Conservation (phyloP, 331 rosid species). For the Prunus yedoensis region DNA sequence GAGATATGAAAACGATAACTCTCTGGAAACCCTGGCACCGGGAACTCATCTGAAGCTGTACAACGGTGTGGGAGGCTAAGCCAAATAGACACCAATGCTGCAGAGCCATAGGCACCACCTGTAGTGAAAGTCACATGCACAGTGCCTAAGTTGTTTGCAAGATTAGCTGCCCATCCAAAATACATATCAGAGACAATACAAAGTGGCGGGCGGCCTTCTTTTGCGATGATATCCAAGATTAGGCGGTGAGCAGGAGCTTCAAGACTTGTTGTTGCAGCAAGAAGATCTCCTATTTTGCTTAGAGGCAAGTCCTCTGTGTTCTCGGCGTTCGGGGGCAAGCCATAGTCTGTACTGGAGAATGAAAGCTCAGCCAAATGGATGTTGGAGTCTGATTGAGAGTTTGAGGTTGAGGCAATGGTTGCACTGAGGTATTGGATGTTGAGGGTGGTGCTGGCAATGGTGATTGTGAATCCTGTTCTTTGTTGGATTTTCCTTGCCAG, state of each 20-base stretch:
- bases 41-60: conserved; percentile 26
- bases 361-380: conserved; percentile 45
- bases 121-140: conserved; percentile 45
- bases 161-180: conserved; percentile 47
- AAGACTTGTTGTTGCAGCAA: conserved; percentile 40
- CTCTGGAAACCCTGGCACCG: conserved; percentile 55
- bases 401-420: conserved; percentile 18
- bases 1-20: conserved; percentile 38
- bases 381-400: neutral
- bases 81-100: conserved; percentile 32
- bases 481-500: conserved; percentile 41
- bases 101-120: conserved; percentile 66
- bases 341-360: conserved; percentile 31
- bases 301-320: conserved; percentile 53
- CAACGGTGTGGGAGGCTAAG: conserved; percentile 29
- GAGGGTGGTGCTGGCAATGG: conserved; percentile 44
- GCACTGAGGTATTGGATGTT: conserved; percentile 35
- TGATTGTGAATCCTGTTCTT: conserved; percentile 24
- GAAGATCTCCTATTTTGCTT: conserved; percentile 9
- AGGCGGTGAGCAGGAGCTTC: conserved; percentile 41
- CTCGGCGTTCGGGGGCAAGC: conserved; percentile 54
- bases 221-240: conserved; percentile 26
- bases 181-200: conserved; percentile 54
- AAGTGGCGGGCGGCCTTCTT: conserved; percentile 53
- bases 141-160: conserved; percentile 40